A percentile compares a stretch with the other conserved stretches of the same genome.
Evolutionary conservation across 352 stramenopile species (phyloP).

Genomic region (Phytopythium mirpurense): DNA sequence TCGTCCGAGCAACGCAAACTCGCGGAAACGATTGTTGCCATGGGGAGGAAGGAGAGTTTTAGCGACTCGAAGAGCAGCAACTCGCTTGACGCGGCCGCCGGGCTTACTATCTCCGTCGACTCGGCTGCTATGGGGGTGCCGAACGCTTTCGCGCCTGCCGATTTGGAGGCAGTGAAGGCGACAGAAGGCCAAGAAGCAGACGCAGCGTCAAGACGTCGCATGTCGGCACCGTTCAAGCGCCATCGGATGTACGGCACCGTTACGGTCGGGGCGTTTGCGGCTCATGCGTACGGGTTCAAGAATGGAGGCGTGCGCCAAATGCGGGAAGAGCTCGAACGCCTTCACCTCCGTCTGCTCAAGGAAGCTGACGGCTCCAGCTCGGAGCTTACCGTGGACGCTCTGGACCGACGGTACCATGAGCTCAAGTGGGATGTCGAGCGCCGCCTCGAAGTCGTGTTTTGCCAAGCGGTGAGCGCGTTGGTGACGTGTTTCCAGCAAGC

Average conservation of each 20-base stretch:
- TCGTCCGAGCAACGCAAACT: slow-evolving; percentile 57
- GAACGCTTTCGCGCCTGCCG: background rate
- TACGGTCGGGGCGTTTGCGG: slow-evolving; percentile 78
- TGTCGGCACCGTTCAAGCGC: slow-evolving; percentile 39
- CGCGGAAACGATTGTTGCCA: slow-evolving; percentile 67
- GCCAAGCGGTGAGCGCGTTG: slow-evolving; percentile 71
- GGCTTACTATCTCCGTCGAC: slow-evolving; percentile 17
- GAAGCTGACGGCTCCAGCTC: slow-evolving; percentile 50
- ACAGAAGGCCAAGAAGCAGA: background rate
- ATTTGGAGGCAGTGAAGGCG: background rate
- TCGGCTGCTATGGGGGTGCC: background rate
- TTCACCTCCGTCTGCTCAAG: slow-evolving; percentile 41
- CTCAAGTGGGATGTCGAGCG: slow-evolving; percentile 83
- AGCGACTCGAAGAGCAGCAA: slow-evolving; percentile 2
- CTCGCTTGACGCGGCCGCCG: background rate
- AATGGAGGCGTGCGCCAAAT: slow-evolving; percentile 74
- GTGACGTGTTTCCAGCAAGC: slow-evolving; percentile 86
- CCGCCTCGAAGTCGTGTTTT: slow-evolving; percentile 80
- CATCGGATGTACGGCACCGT: slow-evolving; percentile 74
- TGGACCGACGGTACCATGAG: slow-evolving; percentile 75
- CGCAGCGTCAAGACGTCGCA: slow-evolving; percentile 6
- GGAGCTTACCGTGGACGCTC: slow-evolving; percentile 64
- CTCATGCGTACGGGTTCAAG: slow-evolving; percentile 81
- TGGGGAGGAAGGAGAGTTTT: slow-evolving; percentile 28
- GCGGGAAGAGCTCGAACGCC: slow-evolving; percentile 51